A percentile compares a stretch with the other conserved stretches of the same genome.
Evolutionary conservation across 148 eudicot species (phyloP).

Genomic region (Polygonum maritimum): DNA sequence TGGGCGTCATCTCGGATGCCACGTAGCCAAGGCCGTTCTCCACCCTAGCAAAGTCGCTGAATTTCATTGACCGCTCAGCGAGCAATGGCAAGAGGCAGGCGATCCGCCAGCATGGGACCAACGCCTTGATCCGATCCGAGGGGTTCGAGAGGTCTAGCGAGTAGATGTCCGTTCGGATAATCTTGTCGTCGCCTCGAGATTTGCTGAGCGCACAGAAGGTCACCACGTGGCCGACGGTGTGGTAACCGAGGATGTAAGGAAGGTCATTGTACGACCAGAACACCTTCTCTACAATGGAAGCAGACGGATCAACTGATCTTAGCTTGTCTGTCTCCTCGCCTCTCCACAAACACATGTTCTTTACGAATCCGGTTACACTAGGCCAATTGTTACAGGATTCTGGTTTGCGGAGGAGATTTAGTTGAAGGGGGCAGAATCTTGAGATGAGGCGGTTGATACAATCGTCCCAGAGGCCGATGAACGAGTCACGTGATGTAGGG

Average conservation of each 20-base stretch:
- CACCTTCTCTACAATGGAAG: slow-evolving; percentile 42
- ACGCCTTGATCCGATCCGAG: slow-evolving; percentile 42
- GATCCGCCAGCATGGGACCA: slow-evolving; percentile 77
- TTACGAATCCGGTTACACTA: slow-evolving; percentile 48
- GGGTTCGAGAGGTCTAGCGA: slow-evolving; percentile 51
- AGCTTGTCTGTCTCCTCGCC: slow-evolving; percentile 65
- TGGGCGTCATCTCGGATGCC: slow-evolving; percentile 47
- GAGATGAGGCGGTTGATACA: slow-evolving; percentile 61
- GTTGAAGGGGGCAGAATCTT: slow-evolving; percentile 50
- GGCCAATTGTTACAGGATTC: slow-evolving; percentile 44
- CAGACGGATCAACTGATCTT: slow-evolving; percentile 48
- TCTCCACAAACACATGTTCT: slow-evolving; percentile 64
- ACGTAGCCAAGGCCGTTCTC: slow-evolving; percentile 36
- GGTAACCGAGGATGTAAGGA: slow-evolving; percentile 71
- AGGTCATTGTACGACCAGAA: slow-evolving; percentile 53
- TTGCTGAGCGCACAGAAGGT: slow-evolving; percentile 70
- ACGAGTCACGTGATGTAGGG: slow-evolving; percentile 48
- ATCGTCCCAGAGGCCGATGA: slow-evolving; percentile 77
- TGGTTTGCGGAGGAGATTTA: slow-evolving; percentile 45
- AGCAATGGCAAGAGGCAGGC: slow-evolving; percentile 51
- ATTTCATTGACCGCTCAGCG: slow-evolving; percentile 49
- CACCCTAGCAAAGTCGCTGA: slow-evolving; percentile 45
- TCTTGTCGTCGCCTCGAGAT: slow-evolving; percentile 17
- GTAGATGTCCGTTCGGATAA: slow-evolving; percentile 53
- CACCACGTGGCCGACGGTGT: slow-evolving; percentile 53